A percentile compares a stretch with the other conserved stretches of the same genome.
phyloP scores from a whole-genome alignment of 768 basidiomycete genomes.

The Paxillus rubicundulus region DNA sequence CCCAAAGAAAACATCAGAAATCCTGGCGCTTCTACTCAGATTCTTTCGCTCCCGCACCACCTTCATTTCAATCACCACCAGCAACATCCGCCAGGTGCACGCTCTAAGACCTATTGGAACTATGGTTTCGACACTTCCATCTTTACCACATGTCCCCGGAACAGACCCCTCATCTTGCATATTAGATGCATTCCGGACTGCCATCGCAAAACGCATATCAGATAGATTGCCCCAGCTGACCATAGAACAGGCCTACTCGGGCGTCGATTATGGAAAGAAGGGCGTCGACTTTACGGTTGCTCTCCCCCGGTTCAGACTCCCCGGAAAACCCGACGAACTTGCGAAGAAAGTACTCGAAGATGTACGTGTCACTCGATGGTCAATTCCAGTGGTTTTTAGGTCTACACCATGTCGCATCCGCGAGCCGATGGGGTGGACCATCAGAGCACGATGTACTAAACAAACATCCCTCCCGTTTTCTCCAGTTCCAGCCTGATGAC shows the following conservation, averaged over 20 bases:
- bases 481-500: conserved; percentile 81
- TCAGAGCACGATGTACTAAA: conserved; percentile 4
- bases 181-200: conserved; percentile 76
- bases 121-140: conserved; percentile 36
- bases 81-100: background rate
- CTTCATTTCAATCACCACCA: background rate
- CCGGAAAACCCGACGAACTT: conserved; percentile 77
- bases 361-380: conserved; percentile 44
- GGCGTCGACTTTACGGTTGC: conserved; percentile 93
- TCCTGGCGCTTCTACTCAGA: conserved; percentile 9
- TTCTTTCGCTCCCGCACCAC: background rate
- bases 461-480: background rate
- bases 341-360: conserved; percentile 70
- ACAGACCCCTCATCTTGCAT: conserved; percentile 64
- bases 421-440: background rate
- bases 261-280: conserved; percentile 89
- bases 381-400: background rate
- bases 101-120: conserved; percentile 9
- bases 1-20: background rate
- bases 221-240: conserved; percentile 63
- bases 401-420: background rate
- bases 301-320: conserved; percentile 84
- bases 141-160: conserved; percentile 41
- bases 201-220: conserved; percentile 71
- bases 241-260: conserved; percentile 75